A percentile compares a stretch with the other conserved stretches of the same genome.
Evolutionary conservation across 192 early-diverging fungal genomes (phyloP).

Genomic region (Entophlyctis luteolus): DNA sequence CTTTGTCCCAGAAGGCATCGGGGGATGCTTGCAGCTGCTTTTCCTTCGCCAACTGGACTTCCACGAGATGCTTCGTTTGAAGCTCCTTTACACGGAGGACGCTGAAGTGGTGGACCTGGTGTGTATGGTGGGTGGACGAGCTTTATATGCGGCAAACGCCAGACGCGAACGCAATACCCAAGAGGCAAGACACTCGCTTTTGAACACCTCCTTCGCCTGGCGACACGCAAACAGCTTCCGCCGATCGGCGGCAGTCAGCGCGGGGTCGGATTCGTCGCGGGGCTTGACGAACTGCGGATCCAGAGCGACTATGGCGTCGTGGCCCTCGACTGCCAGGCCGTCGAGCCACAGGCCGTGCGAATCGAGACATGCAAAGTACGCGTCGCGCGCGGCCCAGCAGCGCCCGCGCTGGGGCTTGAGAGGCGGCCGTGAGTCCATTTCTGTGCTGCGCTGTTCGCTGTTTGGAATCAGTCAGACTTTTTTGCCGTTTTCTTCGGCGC

Average conservation of each 20-base stretch:
- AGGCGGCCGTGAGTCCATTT: constrained; percentile 51
- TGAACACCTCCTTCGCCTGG: constrained; percentile 52
- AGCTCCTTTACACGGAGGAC: constrained; percentile 48
- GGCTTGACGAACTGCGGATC: constrained; percentile 41
- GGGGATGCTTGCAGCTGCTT: background rate
- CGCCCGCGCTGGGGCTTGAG: constrained; percentile 58
- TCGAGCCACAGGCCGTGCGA: constrained; percentile 56
- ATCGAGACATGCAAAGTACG: constrained; percentile 76
- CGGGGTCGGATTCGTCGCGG: constrained; percentile 16
- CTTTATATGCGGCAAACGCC: background rate
- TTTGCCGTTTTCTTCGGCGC: background rate
- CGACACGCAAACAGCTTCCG: constrained; percentile 46
- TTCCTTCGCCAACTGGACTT: constrained; percentile 35
- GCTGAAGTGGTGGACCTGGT: constrained; percentile 41
- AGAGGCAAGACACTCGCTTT: constrained; percentile 64
- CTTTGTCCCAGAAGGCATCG: constrained; percentile 45
- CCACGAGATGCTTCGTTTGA: constrained; percentile 36
- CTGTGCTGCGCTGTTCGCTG: background rate
- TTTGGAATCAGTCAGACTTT: background rate
- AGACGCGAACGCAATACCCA: constrained; percentile 51
- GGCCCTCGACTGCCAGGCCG: constrained; percentile 31
- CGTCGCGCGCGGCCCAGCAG: constrained; percentile 78
- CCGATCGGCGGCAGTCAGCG: constrained; percentile 29
- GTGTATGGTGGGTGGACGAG: background rate
- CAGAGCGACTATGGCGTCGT: constrained; percentile 41